These are phyloP conservation scores for Stephania yunnanensis DNA, from an alignment of 164 flowering plant genomes.

Conservation along the genomic window DNA sequence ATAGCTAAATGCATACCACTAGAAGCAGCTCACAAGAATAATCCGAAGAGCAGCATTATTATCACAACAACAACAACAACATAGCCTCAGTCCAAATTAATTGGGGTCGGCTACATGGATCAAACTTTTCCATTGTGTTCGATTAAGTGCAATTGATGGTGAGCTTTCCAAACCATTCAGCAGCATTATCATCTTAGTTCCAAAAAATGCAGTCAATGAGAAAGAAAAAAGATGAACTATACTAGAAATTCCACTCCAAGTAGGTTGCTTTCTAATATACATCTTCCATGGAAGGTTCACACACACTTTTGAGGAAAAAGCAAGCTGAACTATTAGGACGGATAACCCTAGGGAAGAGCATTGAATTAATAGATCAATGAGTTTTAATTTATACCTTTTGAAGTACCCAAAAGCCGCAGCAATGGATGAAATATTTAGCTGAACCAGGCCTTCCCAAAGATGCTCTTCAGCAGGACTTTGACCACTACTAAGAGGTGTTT, in stretches of 20 bases:
- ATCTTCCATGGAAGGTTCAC: too few species aligned
- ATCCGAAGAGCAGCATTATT: background rate
- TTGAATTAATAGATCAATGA: background rate
- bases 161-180: too few species aligned
- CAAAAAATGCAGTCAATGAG: background rate
- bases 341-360: background rate
- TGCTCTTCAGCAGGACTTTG: constrained; percentile 27
- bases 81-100: too few species aligned
- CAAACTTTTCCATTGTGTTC: too few species aligned
- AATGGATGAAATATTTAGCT: constrained; percentile 50
- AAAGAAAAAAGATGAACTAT: background rate
- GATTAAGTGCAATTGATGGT: too few species aligned
- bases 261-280: too few species aligned
- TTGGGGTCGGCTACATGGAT: too few species aligned
- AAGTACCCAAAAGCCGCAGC: constrained; percentile 46
- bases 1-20: background rate
- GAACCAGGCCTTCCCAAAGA: constrained; percentile 81
- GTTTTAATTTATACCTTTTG: constrained; percentile 50
- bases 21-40: background rate
- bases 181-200: background rate
- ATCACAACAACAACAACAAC: too few species aligned
- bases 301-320: background rate
- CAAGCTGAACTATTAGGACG: background rate
- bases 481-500: constrained; percentile 11
- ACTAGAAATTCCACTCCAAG: background rate